A percentile compares a stretch with the other conserved stretches of the same genome.
These are phyloP conservation scores for Trypanosoma conorhini DNA, from an alignment of 208 protist species.

Conservation along the genomic window DNA sequence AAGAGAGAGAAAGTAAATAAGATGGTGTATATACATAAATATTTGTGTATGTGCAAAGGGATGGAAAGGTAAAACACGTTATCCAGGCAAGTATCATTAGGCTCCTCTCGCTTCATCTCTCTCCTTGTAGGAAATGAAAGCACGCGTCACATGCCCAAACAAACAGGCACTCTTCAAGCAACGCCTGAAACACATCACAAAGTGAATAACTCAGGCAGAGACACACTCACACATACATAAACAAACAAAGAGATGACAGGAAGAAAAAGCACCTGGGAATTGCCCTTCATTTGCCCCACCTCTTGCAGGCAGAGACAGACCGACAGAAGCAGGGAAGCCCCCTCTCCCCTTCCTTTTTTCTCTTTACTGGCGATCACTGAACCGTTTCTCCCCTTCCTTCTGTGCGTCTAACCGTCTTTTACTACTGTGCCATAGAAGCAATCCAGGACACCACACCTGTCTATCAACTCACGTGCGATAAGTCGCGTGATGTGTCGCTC, in stretches of 20 bases:
- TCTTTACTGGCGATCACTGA: not conserved
- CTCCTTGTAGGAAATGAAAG: too few relatives aligned
- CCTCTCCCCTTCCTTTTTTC: not conserved
- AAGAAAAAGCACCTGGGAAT: not conserved
- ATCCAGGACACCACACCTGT: not conserved
- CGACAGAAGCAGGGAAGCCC: not conserved
- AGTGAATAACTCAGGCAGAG: not conserved
- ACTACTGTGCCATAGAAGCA: not conserved
- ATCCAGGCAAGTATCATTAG: not conserved
- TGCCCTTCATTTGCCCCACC: not conserved
- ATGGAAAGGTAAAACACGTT: not conserved
- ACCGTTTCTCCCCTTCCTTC: not conserved
- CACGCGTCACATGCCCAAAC: not conserved
- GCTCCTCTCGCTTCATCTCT: too few relatives aligned
- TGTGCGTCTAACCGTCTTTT: not conserved
- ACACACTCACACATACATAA: not conserved
- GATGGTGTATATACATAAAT: too few relatives aligned
- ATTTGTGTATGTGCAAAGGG: too few relatives aligned
- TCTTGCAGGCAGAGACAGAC: not conserved
- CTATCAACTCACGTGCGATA: not conserved
- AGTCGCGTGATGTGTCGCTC: not conserved
- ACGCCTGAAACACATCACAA: not conserved
- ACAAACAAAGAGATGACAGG: not conserved
- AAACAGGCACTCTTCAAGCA: not conserved
- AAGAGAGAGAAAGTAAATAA: slow-evolving; percentile 1